Conservation (phyloP, 768 basidiomycete genomes). For the Gautieria morchelliformis region DNA sequence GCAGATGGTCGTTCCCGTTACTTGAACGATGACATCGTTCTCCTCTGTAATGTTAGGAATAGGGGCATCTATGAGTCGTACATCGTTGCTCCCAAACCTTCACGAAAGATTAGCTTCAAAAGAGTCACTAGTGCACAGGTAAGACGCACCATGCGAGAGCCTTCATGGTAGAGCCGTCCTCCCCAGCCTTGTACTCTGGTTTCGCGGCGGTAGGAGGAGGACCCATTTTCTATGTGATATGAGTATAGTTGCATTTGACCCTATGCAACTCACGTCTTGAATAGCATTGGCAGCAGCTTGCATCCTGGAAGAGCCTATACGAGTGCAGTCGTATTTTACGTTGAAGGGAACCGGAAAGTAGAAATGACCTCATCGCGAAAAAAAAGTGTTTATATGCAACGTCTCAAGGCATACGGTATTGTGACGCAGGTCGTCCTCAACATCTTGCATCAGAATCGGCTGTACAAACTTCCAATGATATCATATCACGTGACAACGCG, state of each 20-base stretch:
- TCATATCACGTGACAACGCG: too few relatives aligned
- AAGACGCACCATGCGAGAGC: slow-evolving; percentile 59
- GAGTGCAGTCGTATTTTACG: too few relatives aligned
- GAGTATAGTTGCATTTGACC: neutral
- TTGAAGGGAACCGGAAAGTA: too few relatives aligned
- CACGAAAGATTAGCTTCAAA: too few relatives aligned
- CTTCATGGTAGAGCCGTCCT: slow-evolving; percentile 51
- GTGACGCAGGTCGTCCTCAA: too few relatives aligned
- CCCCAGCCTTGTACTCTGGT: slow-evolving; percentile 34
- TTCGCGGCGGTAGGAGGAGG: slow-evolving; percentile 12
- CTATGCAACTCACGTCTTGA: slow-evolving; percentile 7
- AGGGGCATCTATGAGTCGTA: slow-evolving; percentile 34
- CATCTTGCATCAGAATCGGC: too few relatives aligned
- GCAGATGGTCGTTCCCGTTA: slow-evolving; percentile 70
- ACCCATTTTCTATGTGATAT: slow-evolving; percentile 10
- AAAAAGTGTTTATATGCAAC: too few relatives aligned
- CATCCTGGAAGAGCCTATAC: slow-evolving; percentile 4
- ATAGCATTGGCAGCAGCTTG: slow-evolving; percentile 15
- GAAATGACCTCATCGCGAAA: too few relatives aligned
- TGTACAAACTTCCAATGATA: too few relatives aligned
- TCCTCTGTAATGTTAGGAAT: slow-evolving; percentile 57
- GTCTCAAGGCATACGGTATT: too few relatives aligned
- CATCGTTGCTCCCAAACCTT: slow-evolving; percentile 15
- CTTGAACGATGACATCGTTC: slow-evolving; percentile 66
- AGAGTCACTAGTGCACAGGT: too few relatives aligned